Evolutionary conservation across 83 land plant species (phyloP).

Genomic region (Thuja plicata): DNA sequence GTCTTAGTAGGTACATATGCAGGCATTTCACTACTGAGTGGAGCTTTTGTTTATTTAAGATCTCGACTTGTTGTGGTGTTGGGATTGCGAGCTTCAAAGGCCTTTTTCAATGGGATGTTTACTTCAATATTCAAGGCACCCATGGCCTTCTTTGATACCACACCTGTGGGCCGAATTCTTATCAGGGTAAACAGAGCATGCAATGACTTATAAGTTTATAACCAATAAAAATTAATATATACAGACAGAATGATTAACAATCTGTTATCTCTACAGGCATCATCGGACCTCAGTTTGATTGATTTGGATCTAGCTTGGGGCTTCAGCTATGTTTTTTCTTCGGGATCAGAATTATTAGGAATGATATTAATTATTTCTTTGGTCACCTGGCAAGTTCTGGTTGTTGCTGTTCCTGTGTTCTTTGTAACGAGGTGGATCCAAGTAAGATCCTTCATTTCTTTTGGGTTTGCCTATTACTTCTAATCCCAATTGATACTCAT

Average conservation of each 20-base stretch:
- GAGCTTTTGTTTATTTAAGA: constrained; percentile 49
- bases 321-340: constrained; percentile 25
- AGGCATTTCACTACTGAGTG: constrained; percentile 35
- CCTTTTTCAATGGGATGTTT: constrained; percentile 53
- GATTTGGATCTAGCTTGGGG: constrained; percentile 62
- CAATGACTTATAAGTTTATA: neutral
- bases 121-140: constrained; percentile 61
- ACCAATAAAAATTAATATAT: neutral
- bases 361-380: constrained; percentile 43
- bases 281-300: constrained; percentile 58
- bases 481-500: neutral
- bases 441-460: constrained; percentile 25
- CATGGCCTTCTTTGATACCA: constrained; percentile 74
- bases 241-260: neutral
- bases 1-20: constrained; percentile 59
- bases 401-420: constrained; percentile 45
- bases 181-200: neutral
- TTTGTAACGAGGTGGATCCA: constrained; percentile 34
- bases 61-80: constrained; percentile 26
- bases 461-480: neutral
- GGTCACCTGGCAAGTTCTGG: constrained; percentile 70
- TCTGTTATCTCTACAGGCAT: constrained; percentile 37
- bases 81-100: constrained; percentile 56
- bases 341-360: constrained; percentile 30
- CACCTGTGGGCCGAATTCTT: constrained; percentile 47